Percentiles rank a stretch among this genome's conserved stretches.
Conservation (phyloP, 2,329 filamentous ascomycete species). For the Diaporthe velutina region DNA sequence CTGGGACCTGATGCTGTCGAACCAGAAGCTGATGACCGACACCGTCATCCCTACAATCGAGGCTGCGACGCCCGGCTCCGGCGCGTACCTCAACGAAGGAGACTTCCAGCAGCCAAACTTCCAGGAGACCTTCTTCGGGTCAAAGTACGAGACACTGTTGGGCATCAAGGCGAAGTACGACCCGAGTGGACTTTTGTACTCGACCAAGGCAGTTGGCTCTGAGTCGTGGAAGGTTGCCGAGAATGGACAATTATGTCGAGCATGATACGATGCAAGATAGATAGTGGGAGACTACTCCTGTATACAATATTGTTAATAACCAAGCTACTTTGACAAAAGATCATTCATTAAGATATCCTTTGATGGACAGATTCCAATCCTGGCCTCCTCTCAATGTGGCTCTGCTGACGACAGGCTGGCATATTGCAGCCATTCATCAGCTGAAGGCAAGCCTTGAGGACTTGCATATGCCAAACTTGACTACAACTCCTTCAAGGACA, state of each 20-base stretch:
- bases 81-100: constrained; percentile 54
- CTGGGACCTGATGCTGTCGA: constrained; percentile 46
- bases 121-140: constrained; percentile 49
- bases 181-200: constrained; percentile 52
- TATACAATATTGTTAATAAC: not conserved
- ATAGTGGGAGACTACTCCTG: not conserved
- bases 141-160: constrained; percentile 47
- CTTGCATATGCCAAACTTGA: not conserved
- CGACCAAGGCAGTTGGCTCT: constrained; percentile 53
- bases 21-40: constrained; percentile 46
- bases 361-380: too few species aligned
- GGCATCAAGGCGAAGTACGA: constrained; percentile 56
- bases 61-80: constrained; percentile 46
- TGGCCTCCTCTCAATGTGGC: not conserved
- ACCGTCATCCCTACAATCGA: constrained; percentile 44
- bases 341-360: not conserved
- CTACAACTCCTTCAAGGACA: too few species aligned
- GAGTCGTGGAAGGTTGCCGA: constrained; percentile 52
- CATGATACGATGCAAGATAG: constrained; percentile 31
- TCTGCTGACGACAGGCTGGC: too few species aligned
- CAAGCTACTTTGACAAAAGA: not conserved
- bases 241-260: constrained; percentile 44
- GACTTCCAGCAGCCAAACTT: constrained; percentile 49
- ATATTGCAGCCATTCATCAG: not conserved
- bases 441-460: too few species aligned